Base-by-base conservation (phyloP, 768 basidiomycete species). In the Obba rivulosa region DNA sequence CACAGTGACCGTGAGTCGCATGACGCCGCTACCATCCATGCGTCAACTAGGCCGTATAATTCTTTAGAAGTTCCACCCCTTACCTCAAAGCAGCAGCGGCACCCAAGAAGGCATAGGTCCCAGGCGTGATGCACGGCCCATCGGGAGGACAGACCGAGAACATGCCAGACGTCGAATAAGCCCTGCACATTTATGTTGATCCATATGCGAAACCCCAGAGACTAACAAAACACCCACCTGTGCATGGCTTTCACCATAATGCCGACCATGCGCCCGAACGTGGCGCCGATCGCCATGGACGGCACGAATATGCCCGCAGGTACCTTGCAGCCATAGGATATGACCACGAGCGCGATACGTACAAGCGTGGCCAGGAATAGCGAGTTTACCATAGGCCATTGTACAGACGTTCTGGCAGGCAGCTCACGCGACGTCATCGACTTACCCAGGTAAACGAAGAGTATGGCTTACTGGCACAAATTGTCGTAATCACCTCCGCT, bases 241-340 rank as follows among this genome's bases (percentile, higher is more conserved):
- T 95, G 84, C 67, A 96, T 75, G 0, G 93, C 93, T 67, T 96
- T 95, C 25, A 97, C 93, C 54, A 96, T 75, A 51, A 97, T 98
- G 1, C 96, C 96, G 16, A 99, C 71, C 92, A 98, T 96, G 34
- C 96, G 76, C 2, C 96, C 96, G 61, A 98, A 98, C 0, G 91
- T 87, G 3, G 96, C 96, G 34, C 96, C 96, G 47, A 98, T 85
- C 1, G 95, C 96, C 96, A 99, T 98, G 3, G 94, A 96, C 2
- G 96, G 96, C 0, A 99, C 91, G 57, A 99, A 99, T 56, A 99
- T 99, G 21, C 96, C 96, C 10, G 90, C 90, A 1, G 96, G 96
- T 0, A 99, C 96, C 65, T 92, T 97, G 61, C 85, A 89, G 0
- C 96, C 96, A 63, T 98, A 99, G 2, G 92, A 92, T 20, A 98